Evolutionary conservation across 2,329 filamentous ascomycete genomes (phyloP), one percentile per base, ranked within the genome.

Genomic region (Sarocladium oryzae): DNA sequence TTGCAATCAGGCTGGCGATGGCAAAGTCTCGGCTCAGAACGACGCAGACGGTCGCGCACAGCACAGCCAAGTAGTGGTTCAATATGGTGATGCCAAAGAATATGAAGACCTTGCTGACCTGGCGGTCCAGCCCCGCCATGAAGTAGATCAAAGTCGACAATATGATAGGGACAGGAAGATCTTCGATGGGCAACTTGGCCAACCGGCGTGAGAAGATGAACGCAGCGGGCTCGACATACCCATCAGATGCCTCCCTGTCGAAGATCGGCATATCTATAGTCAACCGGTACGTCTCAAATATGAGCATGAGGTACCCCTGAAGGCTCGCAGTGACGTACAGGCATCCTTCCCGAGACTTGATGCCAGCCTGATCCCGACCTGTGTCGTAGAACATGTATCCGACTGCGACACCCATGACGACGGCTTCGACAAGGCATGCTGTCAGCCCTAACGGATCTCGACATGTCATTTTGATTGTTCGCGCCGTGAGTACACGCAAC

Each of bases 101-200:
- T 0, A 76, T 82, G 53, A 90, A 82, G 63, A 89, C 89, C 51
- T 84, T 79, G 1, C 60, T 66, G 0, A 75, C 78, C 8, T 82
- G 76, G 2, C 75, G 71, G 43, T 86, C 79, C 57, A 89, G 87
- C 0, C 85, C 86, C 6, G 81, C 79, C 84, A 90, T 88, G 63
- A 88, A 89, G 64, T 89, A 91, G 60, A 83, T 84, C 6, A 89
- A 83, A 2, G 82, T 66, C 5, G 82, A 82, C 60, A 85, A 89
- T 3, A 89, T 62, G 15, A 89, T 74, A 0, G 86, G 86, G 1
- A 88, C 84, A 0, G 85, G 84, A 0, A 90, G 61, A 59, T 90
- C 86, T 61, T 90, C 86, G 1, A 85, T 80, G 2, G 84, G 72
- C 21, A 89, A 67, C 5, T 85, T 77, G 1, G 87, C 85, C 5